Conservation (phyloP, 352 stramenopile species). For the Globisporangium polare region DNA sequence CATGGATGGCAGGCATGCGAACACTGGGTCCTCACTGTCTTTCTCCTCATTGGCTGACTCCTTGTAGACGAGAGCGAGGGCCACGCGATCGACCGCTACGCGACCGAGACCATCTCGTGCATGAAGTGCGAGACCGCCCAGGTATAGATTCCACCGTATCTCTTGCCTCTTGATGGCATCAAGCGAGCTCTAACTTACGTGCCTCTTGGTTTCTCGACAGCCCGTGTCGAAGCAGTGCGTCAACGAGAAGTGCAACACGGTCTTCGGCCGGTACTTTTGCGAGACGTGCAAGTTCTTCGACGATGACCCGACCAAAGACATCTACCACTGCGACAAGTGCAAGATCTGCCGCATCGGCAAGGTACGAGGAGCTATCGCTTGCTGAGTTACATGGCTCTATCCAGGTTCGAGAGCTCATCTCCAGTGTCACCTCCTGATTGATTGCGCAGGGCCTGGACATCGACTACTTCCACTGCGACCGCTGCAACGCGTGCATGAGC, state of each 20-base stretch:
- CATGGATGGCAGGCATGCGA: not conserved
- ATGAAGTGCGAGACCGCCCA: conserved; percentile 88
- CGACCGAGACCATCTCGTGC: conserved; percentile 93
- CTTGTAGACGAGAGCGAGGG: conserved; percentile 70
- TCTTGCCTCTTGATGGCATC: not conserved
- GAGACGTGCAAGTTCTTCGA: conserved; percentile 96
- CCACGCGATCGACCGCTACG: conserved; percentile 92
- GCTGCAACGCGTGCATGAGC: conserved; percentile 97
- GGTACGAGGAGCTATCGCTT: conserved; percentile 14
- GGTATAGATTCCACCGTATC: conserved; percentile 16
- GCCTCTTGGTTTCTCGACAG: conserved; percentile 24
- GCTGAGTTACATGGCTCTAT: too few species aligned
- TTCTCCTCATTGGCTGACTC: not conserved
- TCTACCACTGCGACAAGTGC: conserved; percentile 98
- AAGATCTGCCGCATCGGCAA: conserved; percentile 96
- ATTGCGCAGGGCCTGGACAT: conserved; percentile 83
- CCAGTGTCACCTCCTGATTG: not conserved
- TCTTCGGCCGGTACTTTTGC: conserved; percentile 94
- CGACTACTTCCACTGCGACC: conserved; percentile 98
- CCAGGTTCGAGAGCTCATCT: not conserved
- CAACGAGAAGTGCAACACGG: conserved; percentile 58
- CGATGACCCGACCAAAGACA: conserved; percentile 89
- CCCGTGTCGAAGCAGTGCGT: conserved; percentile 52
- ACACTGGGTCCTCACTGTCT: not conserved
- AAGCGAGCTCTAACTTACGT: not conserved